Conservation (phyloP, 176 grass and related monocot species). For the Carex parvula region DNA sequence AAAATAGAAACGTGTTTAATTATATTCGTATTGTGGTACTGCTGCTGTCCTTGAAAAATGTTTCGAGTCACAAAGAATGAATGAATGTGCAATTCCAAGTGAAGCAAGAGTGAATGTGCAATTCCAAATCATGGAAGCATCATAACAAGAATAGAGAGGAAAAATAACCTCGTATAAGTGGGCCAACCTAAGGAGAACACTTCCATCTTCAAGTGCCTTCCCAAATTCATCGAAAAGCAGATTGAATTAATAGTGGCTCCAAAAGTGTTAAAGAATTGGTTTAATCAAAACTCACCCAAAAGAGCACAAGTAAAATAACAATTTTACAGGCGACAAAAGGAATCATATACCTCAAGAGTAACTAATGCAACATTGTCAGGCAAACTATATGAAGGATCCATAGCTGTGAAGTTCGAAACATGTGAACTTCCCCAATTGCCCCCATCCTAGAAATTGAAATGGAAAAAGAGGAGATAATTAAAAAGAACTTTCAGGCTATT, state of each 20-base stretch:
- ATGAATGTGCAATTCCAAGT: background rate
- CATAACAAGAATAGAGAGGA: background rate
- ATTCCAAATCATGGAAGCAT: constrained; percentile 6
- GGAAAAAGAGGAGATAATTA: constrained; percentile 26
- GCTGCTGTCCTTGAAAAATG: background rate
- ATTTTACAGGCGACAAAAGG: background rate
- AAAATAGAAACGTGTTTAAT: background rate
- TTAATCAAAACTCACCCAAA: background rate
- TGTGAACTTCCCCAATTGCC: constrained; percentile 76
- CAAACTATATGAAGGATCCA: constrained; percentile 84
- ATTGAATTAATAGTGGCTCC: constrained; percentile 2
- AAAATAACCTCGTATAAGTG: constrained; percentile 81
- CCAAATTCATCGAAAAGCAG: background rate
- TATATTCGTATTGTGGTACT: background rate
- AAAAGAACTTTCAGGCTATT: constrained; percentile 1
- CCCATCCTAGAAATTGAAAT: constrained; percentile 50
- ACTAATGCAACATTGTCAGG: constrained; percentile 92
- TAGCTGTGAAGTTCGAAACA: constrained; percentile 59
- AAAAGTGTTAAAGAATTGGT: background rate
- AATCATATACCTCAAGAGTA: constrained; percentile 67
- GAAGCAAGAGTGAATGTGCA: background rate
- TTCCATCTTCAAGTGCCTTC: constrained; percentile 83
- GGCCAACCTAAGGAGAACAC: constrained; percentile 70
- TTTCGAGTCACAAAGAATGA: background rate
- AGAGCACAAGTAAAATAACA: background rate